Percentiles rank a stretch among this genome's conserved stretches.
Evolutionary conservation across 176 grass and related monocot species (phyloP).

Genomic region (Pontederia paniculata): DNA sequence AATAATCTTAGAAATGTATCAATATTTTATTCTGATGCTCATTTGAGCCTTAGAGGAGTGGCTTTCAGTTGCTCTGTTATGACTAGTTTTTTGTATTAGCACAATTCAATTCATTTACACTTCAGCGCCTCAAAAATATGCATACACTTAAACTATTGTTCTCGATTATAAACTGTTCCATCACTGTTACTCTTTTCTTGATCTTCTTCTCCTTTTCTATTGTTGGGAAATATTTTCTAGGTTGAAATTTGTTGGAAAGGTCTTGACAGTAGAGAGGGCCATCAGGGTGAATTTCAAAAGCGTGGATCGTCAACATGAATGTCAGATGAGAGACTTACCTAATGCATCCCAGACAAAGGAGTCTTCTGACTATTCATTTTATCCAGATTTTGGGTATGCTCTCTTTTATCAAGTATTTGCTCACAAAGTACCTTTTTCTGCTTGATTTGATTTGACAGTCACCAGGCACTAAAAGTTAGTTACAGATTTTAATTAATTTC

Average conservation of each 20-base stretch:
- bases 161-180: not conserved
- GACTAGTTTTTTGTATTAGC: no score
- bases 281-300: slow-evolving; percentile 35
- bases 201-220: slow-evolving; percentile 3
- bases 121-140: no score
- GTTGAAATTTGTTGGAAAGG: slow-evolving; percentile 80
- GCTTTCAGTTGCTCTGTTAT: no score
- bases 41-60: not conserved
- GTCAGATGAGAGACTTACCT: slow-evolving; percentile 24
- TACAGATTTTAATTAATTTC: no score
- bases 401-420: not conserved
- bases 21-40: not conserved
- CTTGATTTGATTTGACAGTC: no score
- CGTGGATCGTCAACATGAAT: slow-evolving; percentile 27
- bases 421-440: no score
- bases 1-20: not conserved
- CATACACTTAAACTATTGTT: no score
- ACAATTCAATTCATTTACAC: not conserved
- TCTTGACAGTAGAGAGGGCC: slow-evolving; percentile 57
- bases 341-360: slow-evolving; percentile 23
- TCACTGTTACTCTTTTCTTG: not conserved
- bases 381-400: slow-evolving; percentile 77
- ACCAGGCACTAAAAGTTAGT: no score
- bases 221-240: slow-evolving; percentile 36
- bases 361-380: slow-evolving; percentile 65